Percentiles rank a stretch among this genome's conserved stretches.
Evolutionary conservation across 345 rosid species (phyloP).

Genomic region (Jatropha curcas): DNA sequence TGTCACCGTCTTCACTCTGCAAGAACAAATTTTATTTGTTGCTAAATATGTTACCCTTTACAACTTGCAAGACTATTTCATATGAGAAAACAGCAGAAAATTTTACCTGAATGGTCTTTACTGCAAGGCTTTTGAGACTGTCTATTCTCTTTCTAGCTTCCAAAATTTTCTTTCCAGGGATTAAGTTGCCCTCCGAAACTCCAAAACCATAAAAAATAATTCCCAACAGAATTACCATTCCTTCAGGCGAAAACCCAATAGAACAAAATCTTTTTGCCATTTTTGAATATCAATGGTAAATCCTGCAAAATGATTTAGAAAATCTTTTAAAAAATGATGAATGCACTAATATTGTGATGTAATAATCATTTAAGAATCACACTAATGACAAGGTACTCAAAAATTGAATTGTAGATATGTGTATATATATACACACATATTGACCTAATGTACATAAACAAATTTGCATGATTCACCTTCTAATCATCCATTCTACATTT

Average conservation of each 20-base stretch:
- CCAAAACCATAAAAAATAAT: neutral
- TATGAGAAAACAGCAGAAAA: neutral
- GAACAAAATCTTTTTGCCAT: constrained; percentile 10
- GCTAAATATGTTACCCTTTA: neutral
- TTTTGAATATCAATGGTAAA: neutral
- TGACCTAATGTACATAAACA: constrained; percentile 3
- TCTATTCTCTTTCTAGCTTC: constrained; percentile 8
- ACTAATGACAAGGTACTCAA: neutral
- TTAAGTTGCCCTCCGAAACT: neutral
- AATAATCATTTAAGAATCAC: neutral
- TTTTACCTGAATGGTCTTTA: constrained; percentile 47
- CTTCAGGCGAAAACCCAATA: neutral
- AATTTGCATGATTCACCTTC: constrained; percentile 46
- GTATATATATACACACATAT: neutral
- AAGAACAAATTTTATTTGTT: neutral
- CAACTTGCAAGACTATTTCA: too few relatives aligned
- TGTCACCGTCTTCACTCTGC: constrained; percentile 58
- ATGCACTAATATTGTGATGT: too few relatives aligned
- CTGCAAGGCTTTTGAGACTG: constrained; percentile 10
- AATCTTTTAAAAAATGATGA: too few relatives aligned
- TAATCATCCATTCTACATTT: constrained; percentile 32
- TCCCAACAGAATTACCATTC: neutral
- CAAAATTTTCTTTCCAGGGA: constrained; percentile 3
- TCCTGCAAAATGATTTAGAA: too few relatives aligned
- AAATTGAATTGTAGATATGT: neutral